Percentiles rank a stretch among this genome's conserved stretches.
Evolutionary conservation across 441 rosid genomes (phyloP).

Genomic region (Syzygium malaccense): DNA sequence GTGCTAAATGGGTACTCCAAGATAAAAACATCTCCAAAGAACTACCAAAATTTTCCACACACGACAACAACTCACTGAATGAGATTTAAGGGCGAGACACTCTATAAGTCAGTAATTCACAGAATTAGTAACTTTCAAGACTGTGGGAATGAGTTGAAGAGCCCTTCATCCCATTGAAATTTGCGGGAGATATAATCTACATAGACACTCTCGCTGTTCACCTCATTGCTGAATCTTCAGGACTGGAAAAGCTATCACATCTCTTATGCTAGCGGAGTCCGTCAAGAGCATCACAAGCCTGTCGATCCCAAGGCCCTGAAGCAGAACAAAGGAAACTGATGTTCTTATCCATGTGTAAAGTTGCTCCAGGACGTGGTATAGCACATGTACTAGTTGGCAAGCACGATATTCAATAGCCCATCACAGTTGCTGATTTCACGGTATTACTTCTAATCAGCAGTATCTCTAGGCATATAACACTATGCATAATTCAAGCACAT

Average conservation of each 20-base stretch:
- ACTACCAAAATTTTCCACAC: background rate
- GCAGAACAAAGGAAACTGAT: background rate
- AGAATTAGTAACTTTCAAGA: background rate
- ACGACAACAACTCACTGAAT: background rate
- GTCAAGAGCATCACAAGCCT: conserved; percentile 89
- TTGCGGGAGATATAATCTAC: background rate
- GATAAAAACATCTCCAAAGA: background rate
- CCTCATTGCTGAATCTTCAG: conserved; percentile 54
- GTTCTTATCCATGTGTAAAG: background rate
- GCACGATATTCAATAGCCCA: background rate
- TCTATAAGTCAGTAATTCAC: background rate
- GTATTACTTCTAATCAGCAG: background rate
- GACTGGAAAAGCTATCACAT: conserved; percentile 91
- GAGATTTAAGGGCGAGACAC: background rate
- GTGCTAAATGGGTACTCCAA: background rate
- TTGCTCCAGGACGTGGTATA: background rate
- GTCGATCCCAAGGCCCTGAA: conserved; percentile 91
- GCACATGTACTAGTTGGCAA: background rate
- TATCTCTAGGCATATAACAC: background rate
- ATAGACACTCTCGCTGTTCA: background rate
- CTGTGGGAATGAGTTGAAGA: background rate
- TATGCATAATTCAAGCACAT: background rate
- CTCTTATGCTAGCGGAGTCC: conserved; percentile 78
- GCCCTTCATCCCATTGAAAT: background rate
- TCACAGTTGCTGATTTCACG: background rate